phyloP scores from a whole-genome alignment of 257 asterid genomes.

The Penstemon newberryi region DNA sequence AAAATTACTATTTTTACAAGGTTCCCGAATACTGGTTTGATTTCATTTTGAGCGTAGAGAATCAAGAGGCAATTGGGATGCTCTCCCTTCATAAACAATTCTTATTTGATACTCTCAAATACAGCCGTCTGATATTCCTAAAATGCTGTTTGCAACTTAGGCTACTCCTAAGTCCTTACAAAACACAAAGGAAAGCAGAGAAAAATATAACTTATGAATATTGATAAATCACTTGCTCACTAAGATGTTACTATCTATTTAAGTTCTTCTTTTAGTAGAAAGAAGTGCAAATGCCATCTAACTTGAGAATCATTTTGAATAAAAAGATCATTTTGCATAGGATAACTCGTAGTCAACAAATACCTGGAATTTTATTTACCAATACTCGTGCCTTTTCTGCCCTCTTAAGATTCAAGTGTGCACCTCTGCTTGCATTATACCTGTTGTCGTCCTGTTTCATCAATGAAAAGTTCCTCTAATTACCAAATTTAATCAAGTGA shows the following conservation, averaged over 20 bases:
- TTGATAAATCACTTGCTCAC: neutral
- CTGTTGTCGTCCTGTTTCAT: conserved; percentile 67
- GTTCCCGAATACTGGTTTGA: neutral
- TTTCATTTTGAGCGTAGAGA: neutral
- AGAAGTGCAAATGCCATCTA: conserved; percentile 3
- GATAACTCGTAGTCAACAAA: conserved; percentile 12
- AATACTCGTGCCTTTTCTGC: conserved; percentile 72
- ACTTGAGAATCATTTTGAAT: neutral
- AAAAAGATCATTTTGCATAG: neutral
- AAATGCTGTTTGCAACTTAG: too few species aligned
- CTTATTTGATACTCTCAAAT: neutral
- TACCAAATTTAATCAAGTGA: conserved; percentile 11
- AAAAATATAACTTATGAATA: neutral
- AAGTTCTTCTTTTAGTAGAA: neutral
- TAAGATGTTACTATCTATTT: neutral
- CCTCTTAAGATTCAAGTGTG: conserved; percentile 74
- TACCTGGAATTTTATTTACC: conserved; percentile 72
- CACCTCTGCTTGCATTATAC: conserved; percentile 76
- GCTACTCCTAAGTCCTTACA: too few species aligned
- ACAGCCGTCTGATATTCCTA: too few species aligned
- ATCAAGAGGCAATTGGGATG: neutral
- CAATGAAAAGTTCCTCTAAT: conserved; percentile 3
- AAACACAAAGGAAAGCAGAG: too few species aligned
- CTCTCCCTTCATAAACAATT: neutral
- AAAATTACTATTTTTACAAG: neutral